Evolutionary conservation across 495 filamentous ascomycete species (phyloP).

Genomic region (Lindgomyces ingoldianus): DNA sequence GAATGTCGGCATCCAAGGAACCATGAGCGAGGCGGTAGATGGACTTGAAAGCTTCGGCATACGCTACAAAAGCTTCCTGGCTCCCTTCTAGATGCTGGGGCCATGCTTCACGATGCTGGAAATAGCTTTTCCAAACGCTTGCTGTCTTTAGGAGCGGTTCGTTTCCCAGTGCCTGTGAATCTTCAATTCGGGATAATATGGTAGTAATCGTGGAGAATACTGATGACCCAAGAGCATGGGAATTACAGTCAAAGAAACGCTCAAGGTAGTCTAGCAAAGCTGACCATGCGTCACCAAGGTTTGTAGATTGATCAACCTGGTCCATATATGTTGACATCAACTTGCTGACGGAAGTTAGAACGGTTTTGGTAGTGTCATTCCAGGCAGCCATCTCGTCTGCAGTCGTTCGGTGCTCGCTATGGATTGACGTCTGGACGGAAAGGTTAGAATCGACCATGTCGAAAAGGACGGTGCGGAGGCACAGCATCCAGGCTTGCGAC

Average conservation of each 20-base stretch:
- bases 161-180: constrained; percentile 4
- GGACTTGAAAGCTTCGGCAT: constrained; percentile 73
- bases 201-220: constrained; percentile 38
- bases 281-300: constrained; percentile 40
- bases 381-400: constrained; percentile 55
- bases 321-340: constrained; percentile 67
- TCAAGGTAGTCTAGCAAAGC: constrained; percentile 32
- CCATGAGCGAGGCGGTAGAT: constrained; percentile 77
- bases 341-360: constrained; percentile 67
- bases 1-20: constrained; percentile 60
- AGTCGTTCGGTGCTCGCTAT: constrained; percentile 16
- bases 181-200: constrained; percentile 38
- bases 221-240: constrained; percentile 37
- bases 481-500: constrained; percentile 78
- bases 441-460: constrained; percentile 62
- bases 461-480: constrained; percentile 77
- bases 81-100: constrained; percentile 53
- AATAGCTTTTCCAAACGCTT: constrained; percentile 30
- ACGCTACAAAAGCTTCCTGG: constrained; percentile 75
- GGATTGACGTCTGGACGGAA: constrained; percentile 33
- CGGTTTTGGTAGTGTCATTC: constrained; percentile 75
- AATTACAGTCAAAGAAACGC: constrained; percentile 37
- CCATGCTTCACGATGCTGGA: constrained; percentile 44
- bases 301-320: constrained; percentile 27
- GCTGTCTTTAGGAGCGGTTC: constrained; percentile 29